phyloP scores from a whole-genome alignment of 805 yeast genomes.

The Diddensiella transvaalensis region DNA sequence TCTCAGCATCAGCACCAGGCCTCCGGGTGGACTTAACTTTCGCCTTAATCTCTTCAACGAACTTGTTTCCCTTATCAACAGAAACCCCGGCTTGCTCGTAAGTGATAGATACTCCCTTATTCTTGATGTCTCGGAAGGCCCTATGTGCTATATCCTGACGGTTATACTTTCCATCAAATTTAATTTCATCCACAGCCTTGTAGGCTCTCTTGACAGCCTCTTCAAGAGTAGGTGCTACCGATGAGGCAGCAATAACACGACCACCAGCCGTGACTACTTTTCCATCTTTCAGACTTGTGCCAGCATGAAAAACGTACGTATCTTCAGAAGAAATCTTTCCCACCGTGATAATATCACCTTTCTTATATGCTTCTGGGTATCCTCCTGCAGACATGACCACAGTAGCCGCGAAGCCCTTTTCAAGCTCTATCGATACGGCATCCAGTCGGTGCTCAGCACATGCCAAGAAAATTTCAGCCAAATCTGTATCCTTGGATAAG shows the following conservation, averaged over 20 bases:
- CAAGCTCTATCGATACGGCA: conserved; percentile 55
- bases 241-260: conserved; percentile 92
- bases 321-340: conserved; percentile 43
- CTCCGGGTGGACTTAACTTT: conserved; percentile 90
- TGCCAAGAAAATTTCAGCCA: conserved; percentile 89
- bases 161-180: conserved; percentile 72
- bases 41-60: conserved; percentile 86
- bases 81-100: conserved; percentile 97
- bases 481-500: conserved; percentile 77
- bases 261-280: conserved; percentile 86
- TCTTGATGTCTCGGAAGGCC: conserved; percentile 64
- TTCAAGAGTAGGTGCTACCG: conserved; percentile 68
- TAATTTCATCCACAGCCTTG: conserved; percentile 71
- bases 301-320: conserved; percentile 91
- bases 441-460: conserved; percentile 93
- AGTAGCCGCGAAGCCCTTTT: conserved; percentile 67
- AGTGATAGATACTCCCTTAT: conserved; percentile 52
- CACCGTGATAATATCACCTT: conserved; percentile 80
- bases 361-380: conserved; percentile 81
- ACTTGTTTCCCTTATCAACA: conserved; percentile 88
- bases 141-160: conserved; percentile 94
- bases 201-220: conserved; percentile 86
- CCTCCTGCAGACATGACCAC: conserved; percentile 98
- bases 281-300: conserved; percentile 63
- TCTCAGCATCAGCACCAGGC: conserved; percentile 95